Base-by-base conservation (phyloP, 208 protist species). In the Leishmania aethiopica region DNA sequence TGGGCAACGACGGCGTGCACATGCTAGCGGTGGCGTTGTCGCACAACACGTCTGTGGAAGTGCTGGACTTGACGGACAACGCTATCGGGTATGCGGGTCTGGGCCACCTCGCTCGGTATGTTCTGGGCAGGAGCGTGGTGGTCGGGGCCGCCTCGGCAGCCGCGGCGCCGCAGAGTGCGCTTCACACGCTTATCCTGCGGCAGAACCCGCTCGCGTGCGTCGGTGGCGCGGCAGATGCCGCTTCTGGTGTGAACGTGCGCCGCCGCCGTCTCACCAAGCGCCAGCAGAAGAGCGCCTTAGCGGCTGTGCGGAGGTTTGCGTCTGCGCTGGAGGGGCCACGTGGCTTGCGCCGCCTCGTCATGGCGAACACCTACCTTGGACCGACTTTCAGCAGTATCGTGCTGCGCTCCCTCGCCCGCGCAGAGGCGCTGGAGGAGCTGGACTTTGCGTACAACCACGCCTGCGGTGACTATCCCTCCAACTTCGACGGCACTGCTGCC, bases 31-130 rank as follows among this genome's bases (percentile, higher is more conserved):
- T 90, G 35, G 93, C 94, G 13, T 84, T 98, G 47, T 74, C 87
- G 40, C 79, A 82, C 62, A 98, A 98, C 79, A 83, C 83, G 57
- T 94, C 91, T 10, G 59, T 98, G 73, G 81, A 89, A 62, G 85
- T 95, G 59, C 79, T 98, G 19, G 92, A 98, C 78, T 84, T 97
- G 28, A 93, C 90, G 4, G 95, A 94, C 62, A 96, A 96, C 81
- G 77, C 79, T 37, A 95, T 98, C 70, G 91, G 90, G 49, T 92
- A 88, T 66, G 79, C 76, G 51, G 95, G 95, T 3, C 87, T 98
- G 60, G 85, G 88, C 70, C 88, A 93, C 77, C 87, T 98, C 57
- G 86, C 93, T 15, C 91, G 89, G 35, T 87, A 95, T 49, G 77
- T 96, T 7, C 75, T 96, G 66, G 79, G 86, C 11, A 80, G 88